These are phyloP conservation scores for Polychaeton citri DNA, from an alignment of 2,329 filamentous ascomycete species.

Conservation along the genomic window DNA sequence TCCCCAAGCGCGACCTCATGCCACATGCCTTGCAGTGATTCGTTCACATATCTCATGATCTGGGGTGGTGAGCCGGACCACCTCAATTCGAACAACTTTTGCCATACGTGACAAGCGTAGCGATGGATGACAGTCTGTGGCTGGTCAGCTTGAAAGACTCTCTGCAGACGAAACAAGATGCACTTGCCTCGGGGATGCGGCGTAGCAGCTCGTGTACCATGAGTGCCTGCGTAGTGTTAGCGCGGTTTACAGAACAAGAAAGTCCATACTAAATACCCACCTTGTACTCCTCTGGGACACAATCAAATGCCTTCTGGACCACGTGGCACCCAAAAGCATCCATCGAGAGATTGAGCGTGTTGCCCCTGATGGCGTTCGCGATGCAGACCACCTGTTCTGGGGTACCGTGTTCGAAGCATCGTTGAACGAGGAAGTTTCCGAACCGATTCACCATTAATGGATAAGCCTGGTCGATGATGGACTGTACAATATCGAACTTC, in stretches of 20 bases:
- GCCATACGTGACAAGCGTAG: constrained; percentile 98
- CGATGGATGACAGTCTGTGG: constrained; percentile 88
- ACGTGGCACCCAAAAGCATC: constrained; percentile 98
- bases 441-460: constrained; percentile 97
- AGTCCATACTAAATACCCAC: background rate
- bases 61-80: constrained; percentile 92
- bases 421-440: constrained; percentile 94
- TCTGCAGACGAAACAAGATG: background rate
- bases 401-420: constrained; percentile 96
- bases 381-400: constrained; percentile 90
- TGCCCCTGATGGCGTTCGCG: constrained; percentile 83
- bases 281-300: constrained; percentile 93
- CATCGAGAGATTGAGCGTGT: constrained; percentile 90
- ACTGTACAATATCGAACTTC: constrained; percentile 93
- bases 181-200: constrained; percentile 63
- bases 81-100: constrained; percentile 95
- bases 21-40: constrained; percentile 92
- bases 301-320: constrained; percentile 96
- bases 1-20: constrained; percentile 94
- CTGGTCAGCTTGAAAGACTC: too few relatives aligned
- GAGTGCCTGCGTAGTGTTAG: constrained; percentile 40
- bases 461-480: constrained; percentile 89
- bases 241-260: background rate
- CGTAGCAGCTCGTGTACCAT: constrained; percentile 98
- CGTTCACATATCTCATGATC: constrained; percentile 98